Percentiles rank a stretch among this genome's conserved stretches.
phyloP scores from a whole-genome alignment of 2,329 filamentous ascomycete genomes.

The Cytospora schulzeri region DNA sequence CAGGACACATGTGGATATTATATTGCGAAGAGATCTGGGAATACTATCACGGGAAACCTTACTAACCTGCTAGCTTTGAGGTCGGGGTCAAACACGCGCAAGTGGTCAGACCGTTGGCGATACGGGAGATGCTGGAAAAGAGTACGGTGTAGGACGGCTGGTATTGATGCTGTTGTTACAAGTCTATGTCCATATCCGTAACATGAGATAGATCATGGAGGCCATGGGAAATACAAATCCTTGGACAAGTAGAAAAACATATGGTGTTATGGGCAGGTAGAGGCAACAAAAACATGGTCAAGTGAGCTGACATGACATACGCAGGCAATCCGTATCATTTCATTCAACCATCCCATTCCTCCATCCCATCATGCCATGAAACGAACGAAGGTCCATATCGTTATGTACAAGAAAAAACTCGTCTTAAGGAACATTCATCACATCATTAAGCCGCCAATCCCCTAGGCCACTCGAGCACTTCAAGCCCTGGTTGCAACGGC shows the following conservation, averaged over 20 bases:
- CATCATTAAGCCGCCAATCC: constrained; percentile 21
- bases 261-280: not conserved
- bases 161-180: too few relatives aligned
- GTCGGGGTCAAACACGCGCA: too few relatives aligned
- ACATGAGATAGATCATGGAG: not conserved
- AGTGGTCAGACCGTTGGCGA: too few relatives aligned
- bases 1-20: too few relatives aligned
- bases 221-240: too few relatives aligned
- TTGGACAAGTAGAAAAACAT: too few relatives aligned
- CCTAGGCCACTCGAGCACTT: constrained; percentile 24
- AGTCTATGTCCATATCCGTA: too few relatives aligned
- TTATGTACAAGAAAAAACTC: not conserved
- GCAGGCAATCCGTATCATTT: not conserved
- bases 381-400: not conserved
- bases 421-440: not conserved
- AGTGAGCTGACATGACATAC: not conserved
- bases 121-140: too few relatives aligned
- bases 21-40: too few relatives aligned
- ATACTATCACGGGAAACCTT: too few relatives aligned
- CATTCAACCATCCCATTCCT: not conserved
- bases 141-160: too few relatives aligned
- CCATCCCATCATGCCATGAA: not conserved
- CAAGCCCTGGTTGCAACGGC: constrained; percentile 23
- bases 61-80: too few relatives aligned
- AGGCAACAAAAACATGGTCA: not conserved